Conservation (phyloP, 768 basidiomycete species). For the Pulveroboletus sp. region DNA sequence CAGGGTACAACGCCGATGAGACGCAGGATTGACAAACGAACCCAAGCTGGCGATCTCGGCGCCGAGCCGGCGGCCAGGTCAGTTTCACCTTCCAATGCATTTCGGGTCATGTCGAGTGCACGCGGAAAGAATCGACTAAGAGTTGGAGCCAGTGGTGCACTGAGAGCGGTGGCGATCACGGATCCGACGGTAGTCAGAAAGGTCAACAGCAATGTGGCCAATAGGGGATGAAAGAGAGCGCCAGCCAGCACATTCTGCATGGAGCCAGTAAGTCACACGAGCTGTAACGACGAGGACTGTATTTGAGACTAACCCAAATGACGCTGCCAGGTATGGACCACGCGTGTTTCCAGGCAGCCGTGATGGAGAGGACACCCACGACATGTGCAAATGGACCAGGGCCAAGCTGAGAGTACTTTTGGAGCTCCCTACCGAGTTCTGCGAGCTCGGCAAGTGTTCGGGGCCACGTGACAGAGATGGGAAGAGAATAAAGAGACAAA, state of each 20-base stretch:
- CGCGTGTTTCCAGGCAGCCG: constrained; percentile 93
- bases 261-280: constrained; percentile 16
- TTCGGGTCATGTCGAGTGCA: constrained; percentile 81
- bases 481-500: constrained; percentile 49
- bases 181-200: constrained; percentile 87
- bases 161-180: constrained; percentile 73
- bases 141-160: constrained; percentile 82
- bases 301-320: constrained; percentile 62
- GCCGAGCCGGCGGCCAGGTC: constrained; percentile 38
- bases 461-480: constrained; percentile 76
- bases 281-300: background rate
- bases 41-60: constrained; percentile 58
- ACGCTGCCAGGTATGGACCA: constrained; percentile 97
- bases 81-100: constrained; percentile 70
- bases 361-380: constrained; percentile 75
- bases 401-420: constrained; percentile 75
- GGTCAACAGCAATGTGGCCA: constrained; percentile 80
- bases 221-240: constrained; percentile 78
- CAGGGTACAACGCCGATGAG: constrained; percentile 93
- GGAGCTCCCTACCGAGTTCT: constrained; percentile 70
- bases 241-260: constrained; percentile 85
- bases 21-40: constrained; percentile 82
- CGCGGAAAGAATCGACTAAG: constrained; percentile 79
- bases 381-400: constrained; percentile 68
- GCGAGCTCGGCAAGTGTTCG: constrained; percentile 73